A percentile compares a stretch with the other conserved stretches of the same genome.
Evolutionary conservation across 441 rosid species (phyloP).

Genomic region (Daphne laureola): DNA sequence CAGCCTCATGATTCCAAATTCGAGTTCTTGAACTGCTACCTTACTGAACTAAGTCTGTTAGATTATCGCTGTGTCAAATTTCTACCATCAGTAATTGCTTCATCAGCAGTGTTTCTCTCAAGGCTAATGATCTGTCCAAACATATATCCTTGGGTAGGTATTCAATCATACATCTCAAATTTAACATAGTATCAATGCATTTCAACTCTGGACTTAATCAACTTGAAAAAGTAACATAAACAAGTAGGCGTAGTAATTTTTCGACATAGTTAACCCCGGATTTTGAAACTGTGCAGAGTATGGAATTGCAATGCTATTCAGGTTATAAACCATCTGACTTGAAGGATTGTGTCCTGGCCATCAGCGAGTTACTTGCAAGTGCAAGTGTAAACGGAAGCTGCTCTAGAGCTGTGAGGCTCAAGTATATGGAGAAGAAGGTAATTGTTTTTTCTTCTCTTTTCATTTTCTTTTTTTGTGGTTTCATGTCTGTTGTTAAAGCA

Average conservation of each 20-base stretch:
- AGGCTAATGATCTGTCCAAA: slow-evolving; percentile 28
- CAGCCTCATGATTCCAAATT: slow-evolving; percentile 24
- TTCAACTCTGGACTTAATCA: too few relatives aligned
- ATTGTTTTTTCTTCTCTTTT: background rate
- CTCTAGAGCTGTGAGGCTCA: slow-evolving; percentile 23
- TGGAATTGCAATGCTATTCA: slow-evolving; percentile 23
- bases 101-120: slow-evolving; percentile 33
- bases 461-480: background rate
- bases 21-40: slow-evolving; percentile 37
- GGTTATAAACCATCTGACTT: slow-evolving; percentile 31
- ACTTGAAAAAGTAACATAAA: background rate
- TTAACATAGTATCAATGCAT: too few relatives aligned
- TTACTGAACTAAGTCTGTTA: slow-evolving; percentile 39
- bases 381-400: slow-evolving; percentile 13
- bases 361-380: slow-evolving; percentile 18
- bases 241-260: background rate
- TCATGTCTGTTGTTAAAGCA: too few relatives aligned
- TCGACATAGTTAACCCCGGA: background rate
- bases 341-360: slow-evolving; percentile 24
- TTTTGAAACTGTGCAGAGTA: slow-evolving; percentile 18
- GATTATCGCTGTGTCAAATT: slow-evolving; percentile 32
- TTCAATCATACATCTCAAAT: too few relatives aligned
- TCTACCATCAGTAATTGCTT: slow-evolving; percentile 40
- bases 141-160: slow-evolving; percentile 36
- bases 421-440: slow-evolving; percentile 35